Evolutionary conservation across 331 rosid genomes (phyloP).

Genomic region (Pyracantha coccinea): DNA sequence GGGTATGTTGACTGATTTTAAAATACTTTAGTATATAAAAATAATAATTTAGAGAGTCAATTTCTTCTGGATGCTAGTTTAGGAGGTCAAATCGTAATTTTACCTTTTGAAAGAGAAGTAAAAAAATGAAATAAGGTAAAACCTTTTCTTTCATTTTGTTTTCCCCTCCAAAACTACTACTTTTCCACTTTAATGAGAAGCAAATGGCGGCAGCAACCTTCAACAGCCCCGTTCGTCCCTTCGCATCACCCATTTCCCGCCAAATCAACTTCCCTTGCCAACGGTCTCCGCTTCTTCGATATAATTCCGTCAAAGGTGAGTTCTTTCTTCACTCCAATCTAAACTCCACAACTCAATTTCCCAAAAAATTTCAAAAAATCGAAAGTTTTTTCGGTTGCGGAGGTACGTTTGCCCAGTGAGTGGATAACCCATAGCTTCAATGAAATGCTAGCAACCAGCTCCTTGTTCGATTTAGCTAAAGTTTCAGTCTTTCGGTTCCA

Average conservation of each 20-base stretch:
- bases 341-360: neutral
- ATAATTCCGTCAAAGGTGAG: neutral
- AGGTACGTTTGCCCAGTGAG: neutral
- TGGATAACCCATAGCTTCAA: neutral
- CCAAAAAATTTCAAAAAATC: neutral
- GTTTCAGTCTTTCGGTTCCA: neutral
- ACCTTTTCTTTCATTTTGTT: neutral
- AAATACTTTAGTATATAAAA: no score
- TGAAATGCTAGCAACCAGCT: neutral
- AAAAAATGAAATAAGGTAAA: no score
- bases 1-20: no score
- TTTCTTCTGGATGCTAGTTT: no score
- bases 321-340: neutral
- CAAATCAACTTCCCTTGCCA: neutral
- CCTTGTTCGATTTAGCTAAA: neutral
- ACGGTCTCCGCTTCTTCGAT: neutral
- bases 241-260: neutral
- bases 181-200: neutral
- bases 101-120: no score
- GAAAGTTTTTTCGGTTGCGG: neutral
- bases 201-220: neutral
- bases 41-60: no score
- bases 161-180: neutral
- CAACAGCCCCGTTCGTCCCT: neutral
- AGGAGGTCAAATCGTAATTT: accelerated